phyloP scores from a whole-genome alignment of 345 rosid species.

The Euphorbia peplus region DNA sequence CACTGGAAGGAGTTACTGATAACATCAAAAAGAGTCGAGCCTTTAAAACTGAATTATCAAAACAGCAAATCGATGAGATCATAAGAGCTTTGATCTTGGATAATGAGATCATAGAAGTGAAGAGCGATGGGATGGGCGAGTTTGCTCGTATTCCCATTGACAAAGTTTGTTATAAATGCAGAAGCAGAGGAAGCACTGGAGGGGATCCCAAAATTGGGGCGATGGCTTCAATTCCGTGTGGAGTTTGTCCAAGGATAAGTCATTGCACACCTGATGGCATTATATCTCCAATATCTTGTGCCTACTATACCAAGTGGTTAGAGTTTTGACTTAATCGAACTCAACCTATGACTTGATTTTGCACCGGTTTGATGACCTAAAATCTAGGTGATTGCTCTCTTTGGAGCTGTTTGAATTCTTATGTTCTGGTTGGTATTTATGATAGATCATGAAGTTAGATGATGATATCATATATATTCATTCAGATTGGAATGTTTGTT shows the following conservation, averaged over 20 bases:
- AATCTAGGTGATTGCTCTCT: not conserved
- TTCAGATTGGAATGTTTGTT: not conserved
- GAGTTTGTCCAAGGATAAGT: slow-evolving; percentile 63
- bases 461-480: not conserved
- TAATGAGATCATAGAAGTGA: slow-evolving; percentile 51
- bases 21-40: slow-evolving; percentile 34
- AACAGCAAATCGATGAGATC: slow-evolving; percentile 55
- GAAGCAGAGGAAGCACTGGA: slow-evolving; percentile 24
- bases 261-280: slow-evolving; percentile 65
- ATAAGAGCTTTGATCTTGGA: slow-evolving; percentile 65
- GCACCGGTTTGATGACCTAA: not conserved
- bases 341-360: not conserved
- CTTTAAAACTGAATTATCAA: slow-evolving; percentile 28
- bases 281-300: slow-evolving; percentile 61
- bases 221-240: slow-evolving; percentile 76
- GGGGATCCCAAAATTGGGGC: slow-evolving; percentile 46
- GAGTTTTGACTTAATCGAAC: slow-evolving; percentile 42
- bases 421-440: not conserved
- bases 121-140: slow-evolving; percentile 59
- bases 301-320: slow-evolving; percentile 64
- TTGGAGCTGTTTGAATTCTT: not conserved
- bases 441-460: not conserved
- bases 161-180: slow-evolving; percentile 46
- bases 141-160: slow-evolving; percentile 45
- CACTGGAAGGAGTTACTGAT: slow-evolving; percentile 43